These are phyloP conservation scores for Arthrobotrys megalospora DNA, from an alignment of 2,329 filamentous ascomycete genomes.

Conservation along the genomic window DNA sequence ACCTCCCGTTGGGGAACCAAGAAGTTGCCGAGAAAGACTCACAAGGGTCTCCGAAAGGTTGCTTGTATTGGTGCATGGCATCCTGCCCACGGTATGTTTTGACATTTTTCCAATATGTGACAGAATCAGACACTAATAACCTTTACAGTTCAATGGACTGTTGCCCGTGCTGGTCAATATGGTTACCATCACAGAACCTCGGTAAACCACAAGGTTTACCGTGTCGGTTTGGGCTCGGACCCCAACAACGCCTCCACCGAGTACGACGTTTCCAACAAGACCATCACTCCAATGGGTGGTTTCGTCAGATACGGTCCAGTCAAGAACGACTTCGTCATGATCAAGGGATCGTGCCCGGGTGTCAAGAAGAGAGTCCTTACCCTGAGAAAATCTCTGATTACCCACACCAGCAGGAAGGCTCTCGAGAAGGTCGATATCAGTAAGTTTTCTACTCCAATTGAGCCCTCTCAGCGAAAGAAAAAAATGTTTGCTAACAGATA, in stretches of 20 bases:
- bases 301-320: constrained; percentile 99
- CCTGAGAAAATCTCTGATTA: constrained; percentile 98
- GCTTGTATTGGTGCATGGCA: constrained; percentile 99
- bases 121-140: not conserved
- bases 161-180: constrained; percentile 99
- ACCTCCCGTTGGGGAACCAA: constrained; percentile 99
- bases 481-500: constrained; percentile 24
- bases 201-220: constrained; percentile 99
- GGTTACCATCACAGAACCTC: constrained; percentile 99
- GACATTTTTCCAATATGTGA: not conserved
- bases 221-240: constrained; percentile 91
- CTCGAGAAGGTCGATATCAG: constrained; percentile 99
- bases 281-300: constrained; percentile 87
- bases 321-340: constrained; percentile 98
- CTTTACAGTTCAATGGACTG: constrained; percentile 72
- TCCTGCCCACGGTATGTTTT: constrained; percentile 86
- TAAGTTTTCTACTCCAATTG: constrained; percentile 37
- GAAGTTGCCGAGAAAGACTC: constrained; percentile 99
- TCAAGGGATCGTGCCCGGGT: constrained; percentile 98
- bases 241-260: constrained; percentile 95
- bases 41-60: constrained; percentile 99
- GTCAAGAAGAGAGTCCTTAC: constrained; percentile 99
- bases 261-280: constrained; percentile 98
- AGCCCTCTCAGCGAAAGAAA: not conserved
- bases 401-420: constrained; percentile 93